A percentile compares a stretch with the other conserved stretches of the same genome.
phyloP scores from a whole-genome alignment of 129 eudicot species.

The Centella asiatica region DNA sequence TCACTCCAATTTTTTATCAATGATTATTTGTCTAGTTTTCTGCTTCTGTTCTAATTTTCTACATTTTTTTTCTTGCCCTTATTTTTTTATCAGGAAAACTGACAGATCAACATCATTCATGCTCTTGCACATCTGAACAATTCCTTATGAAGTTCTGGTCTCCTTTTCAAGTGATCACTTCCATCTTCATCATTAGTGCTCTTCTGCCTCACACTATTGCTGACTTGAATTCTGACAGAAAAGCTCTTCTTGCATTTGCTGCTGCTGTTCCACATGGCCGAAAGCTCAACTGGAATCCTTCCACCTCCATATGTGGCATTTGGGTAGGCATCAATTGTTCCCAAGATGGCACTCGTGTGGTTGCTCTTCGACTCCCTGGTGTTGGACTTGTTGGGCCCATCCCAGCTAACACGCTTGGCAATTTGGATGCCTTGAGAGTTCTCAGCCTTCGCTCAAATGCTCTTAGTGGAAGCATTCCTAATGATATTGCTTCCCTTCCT shows the following conservation, averaged over 20 bases:
- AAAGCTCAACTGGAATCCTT: conserved; percentile 65
- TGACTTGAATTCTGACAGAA: conserved; percentile 51
- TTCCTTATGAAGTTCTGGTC: conserved; percentile 38
- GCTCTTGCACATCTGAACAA: conserved; percentile 1
- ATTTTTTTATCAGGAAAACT: conserved; percentile 11
- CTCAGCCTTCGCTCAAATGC: conserved; percentile 81
- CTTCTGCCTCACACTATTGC: conserved; percentile 44
- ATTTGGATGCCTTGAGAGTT: conserved; percentile 35
- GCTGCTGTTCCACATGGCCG: conserved; percentile 52
- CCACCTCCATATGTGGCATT: conserved; percentile 41
- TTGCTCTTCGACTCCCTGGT: conserved; percentile 64
- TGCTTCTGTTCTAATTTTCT: neutral
- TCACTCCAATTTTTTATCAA: conserved; percentile 15
- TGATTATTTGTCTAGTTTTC: conserved; percentile 18
- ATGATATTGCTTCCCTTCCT: conserved; percentile 62
- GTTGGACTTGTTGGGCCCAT: conserved; percentile 64
- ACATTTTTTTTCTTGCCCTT: neutral
- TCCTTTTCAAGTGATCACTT: conserved; percentile 22
- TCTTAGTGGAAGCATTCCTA: conserved; percentile 54
- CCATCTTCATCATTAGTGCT: conserved; percentile 27
- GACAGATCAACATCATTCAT: neutral
- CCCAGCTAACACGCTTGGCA: conserved; percentile 61
- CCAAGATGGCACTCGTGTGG: conserved; percentile 40
- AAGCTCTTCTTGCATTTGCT: conserved; percentile 75
- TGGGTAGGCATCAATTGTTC: conserved; percentile 75